Evolutionary conservation across 2,329 filamentous ascomycete genomes (phyloP), one percentile per base, ranked within the genome.

Genomic region (Botrytis aclada): DNA sequence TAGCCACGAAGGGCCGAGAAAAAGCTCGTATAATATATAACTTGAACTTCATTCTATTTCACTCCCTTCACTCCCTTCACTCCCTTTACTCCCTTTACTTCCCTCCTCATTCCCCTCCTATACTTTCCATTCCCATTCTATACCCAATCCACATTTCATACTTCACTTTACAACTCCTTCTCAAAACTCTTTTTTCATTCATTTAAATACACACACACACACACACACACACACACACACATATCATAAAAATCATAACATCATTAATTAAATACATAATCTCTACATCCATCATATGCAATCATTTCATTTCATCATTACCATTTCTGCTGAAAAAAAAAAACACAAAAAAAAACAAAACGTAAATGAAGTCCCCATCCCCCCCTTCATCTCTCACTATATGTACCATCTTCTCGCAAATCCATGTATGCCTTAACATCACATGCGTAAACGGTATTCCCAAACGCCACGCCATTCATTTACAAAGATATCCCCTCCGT

Each of bases 401-500:
- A 37, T 65, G 63, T 66, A 66, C 63, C 63, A 45, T 29, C 12
- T 43, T 51, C 47, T 51, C 22, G 22, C 47, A 0, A n/a, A n/a
- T 51, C 22, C n/a, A 54, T 54, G 51, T 10, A n/a, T 54, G n/a
- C n/a, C 51, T 37, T 20, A 37, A 12, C 58, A 61, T 61, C 22
- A 37, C 58, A 54, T 54, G 20, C 16, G 32, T 37, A 37, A 51
- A 29, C 63, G 47, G 64, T 67, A 67, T 67, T 34, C 20, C 47
- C 47, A 29, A 67, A 67, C 64, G 64, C 64, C 47, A 67, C 43
- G 43, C 43, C 43, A 45, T 54, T 25, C 29, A 54, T 65, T 34
- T 65, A 29, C 64, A 67, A 56, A 56, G 20, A 34, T 37, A 39
- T 54, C 14, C 34, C 32, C 10, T 41, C 47, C 47, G 12, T 32